Evolutionary conservation across 139 green algal species (phyloP), one percentile per base, ranked within the genome.

Genomic region (Trebouxia sp.): DNA sequence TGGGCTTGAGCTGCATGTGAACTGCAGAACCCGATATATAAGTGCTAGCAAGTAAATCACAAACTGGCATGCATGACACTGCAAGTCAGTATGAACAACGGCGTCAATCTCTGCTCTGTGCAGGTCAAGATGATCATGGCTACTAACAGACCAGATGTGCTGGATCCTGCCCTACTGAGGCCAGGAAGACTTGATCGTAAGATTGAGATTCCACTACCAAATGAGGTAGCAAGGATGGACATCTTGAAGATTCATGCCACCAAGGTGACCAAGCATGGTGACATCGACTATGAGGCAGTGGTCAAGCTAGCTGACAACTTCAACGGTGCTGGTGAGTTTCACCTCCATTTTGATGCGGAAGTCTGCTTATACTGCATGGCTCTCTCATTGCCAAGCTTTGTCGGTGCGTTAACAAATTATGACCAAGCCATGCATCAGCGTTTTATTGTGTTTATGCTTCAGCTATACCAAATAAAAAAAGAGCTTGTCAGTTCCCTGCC

Each of bases 151-250:
- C 94, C 94, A 11, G 97, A 99, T 87, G 95, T 98, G 83, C 90
- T 99, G 65, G 97, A 99, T 84, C 97, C 97, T 7, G 97, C 97
- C 0, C 88, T 99, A 41, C 91, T 99, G 90, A 89, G 97, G 7
- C 97, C 97, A 0, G 97, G 97, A 0, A 90, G 96, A 10, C 86
- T 99, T 75, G 96, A 99, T 87, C 87, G 96, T 55, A 99, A 99
- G 90, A 98, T 99, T 56, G 96, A 99, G 86, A 99, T 99, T 85
- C 97, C 97, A n/a, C 88, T 99, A 82, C 97, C 97, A 51, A 99
- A 99, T 84, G 97, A 99, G 87, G 88, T 94, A 80, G 92, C 90
- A 45, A 87, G 97, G 43, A 97, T 98, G 87, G 97, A 99, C 83
- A 98, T 99, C 75, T 83, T 99, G 1, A 99, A 99, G 87, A 99